These are phyloP conservation scores for Gymnopus androsaceus DNA, from an alignment of 1,284 basidiomycete genomes.

Conservation along the genomic window DNA sequence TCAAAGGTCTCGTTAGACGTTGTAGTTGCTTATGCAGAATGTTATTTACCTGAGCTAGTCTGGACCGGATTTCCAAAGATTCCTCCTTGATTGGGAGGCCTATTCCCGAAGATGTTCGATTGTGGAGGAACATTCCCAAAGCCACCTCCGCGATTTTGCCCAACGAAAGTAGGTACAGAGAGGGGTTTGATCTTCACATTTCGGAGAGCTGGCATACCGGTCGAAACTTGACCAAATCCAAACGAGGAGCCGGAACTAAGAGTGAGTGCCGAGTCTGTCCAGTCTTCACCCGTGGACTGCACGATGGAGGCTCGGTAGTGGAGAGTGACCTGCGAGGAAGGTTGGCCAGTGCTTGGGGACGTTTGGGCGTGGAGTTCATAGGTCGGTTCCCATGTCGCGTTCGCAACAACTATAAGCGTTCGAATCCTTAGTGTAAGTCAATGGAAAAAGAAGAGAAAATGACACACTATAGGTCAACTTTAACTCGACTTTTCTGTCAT, in stretches of 20 bases:
- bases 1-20: no score
- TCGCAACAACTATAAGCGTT: slow-evolving; percentile 52
- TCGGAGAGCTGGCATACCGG: slow-evolving; percentile 31
- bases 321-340: slow-evolving; percentile 45
- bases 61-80: no score
- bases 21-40: no score
- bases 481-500: slow-evolving; percentile 38
- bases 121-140: no score
- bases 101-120: no score
- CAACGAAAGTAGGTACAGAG: no score
- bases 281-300: slow-evolving; percentile 64
- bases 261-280: slow-evolving; percentile 49
- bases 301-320: slow-evolving; percentile 56
- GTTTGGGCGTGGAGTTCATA: slow-evolving; percentile 61
- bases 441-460: slow-evolving; percentile 3
- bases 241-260: slow-evolving; percentile 52
- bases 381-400: slow-evolving; percentile 51
- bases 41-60: no score
- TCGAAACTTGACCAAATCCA: slow-evolving; percentile 30
- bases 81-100: no score
- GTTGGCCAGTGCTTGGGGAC: slow-evolving; percentile 39
- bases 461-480: slow-evolving; percentile 58
- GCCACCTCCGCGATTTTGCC: no score
- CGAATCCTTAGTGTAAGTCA: not conserved
- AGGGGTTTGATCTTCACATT: slow-evolving; percentile 16